Percentiles rank a stretch among this genome's conserved stretches.
Conservation (phyloP, 805 yeast genomes). For the Candida qinlingensis region DNA sequence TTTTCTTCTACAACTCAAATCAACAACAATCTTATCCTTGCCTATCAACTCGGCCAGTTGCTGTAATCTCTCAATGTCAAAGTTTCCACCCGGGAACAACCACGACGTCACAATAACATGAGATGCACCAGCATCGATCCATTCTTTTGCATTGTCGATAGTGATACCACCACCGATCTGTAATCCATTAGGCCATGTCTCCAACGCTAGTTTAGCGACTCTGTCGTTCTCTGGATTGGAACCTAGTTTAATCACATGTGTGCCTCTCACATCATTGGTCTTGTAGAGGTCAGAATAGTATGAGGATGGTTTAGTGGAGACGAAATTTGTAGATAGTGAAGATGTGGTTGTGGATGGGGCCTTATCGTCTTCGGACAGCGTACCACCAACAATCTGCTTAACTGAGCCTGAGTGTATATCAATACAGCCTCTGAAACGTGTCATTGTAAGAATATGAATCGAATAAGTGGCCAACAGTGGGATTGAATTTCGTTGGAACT, state of each 20-base stretch:
- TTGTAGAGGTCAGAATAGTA: conserved; percentile 71
- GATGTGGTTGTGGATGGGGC: conserved; percentile 27
- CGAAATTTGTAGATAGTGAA: conserved; percentile 63
- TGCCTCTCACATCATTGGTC: conserved; percentile 54
- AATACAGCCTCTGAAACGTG: conserved; percentile 87
- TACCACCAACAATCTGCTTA: conserved; percentile 95
- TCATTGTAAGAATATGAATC: conserved; percentile 42
- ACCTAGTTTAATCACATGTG: conserved; percentile 93
- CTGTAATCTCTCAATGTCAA: conserved; percentile 46
- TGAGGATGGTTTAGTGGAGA: conserved; percentile 66
- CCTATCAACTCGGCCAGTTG: conserved; percentile 55
- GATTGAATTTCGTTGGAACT: too few relatives aligned
- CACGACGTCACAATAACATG: conserved; percentile 92
- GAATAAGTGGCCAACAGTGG: too few relatives aligned
- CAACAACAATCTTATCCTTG: conserved; percentile 67
- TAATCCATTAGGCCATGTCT: conserved; percentile 63
- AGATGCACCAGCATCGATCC: conserved; percentile 77
- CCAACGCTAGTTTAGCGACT: conserved; percentile 75
- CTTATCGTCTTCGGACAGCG: conserved; percentile 55
- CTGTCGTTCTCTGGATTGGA: conserved; percentile 65
- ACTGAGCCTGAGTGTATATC: conserved; percentile 94
- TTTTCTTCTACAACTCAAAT: conserved; percentile 73
- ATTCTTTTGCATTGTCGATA: conserved; percentile 60
- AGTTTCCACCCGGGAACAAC: conserved; percentile 64
- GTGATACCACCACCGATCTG: conserved; percentile 96